Conservation (phyloP, 2,329 filamentous ascomycete genomes). For the Penicillium sp. region DNA sequence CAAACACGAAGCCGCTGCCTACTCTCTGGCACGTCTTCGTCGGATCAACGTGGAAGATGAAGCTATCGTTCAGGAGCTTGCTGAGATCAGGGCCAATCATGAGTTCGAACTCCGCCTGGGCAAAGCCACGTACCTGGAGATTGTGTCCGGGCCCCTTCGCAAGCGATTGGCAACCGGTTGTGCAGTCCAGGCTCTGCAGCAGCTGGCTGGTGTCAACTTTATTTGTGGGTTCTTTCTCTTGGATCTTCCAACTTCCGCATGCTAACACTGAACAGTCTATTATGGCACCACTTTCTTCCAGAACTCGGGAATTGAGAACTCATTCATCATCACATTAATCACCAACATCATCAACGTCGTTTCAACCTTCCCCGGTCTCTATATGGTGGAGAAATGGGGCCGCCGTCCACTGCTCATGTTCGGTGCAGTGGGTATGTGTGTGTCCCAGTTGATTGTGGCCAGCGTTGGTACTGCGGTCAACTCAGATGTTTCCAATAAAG, state of each 20-base stretch:
- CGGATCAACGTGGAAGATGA: conserved; percentile 61
- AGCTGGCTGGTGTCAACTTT: conserved; percentile 41
- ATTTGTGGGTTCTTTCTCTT: conserved; percentile 31
- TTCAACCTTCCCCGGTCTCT: conserved; percentile 46
- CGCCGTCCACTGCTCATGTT: conserved; percentile 45
- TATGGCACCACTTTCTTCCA: conserved; percentile 40
- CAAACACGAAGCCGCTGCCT: conserved; percentile 57
- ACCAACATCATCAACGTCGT: conserved; percentile 46
- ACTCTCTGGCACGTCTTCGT: conserved; percentile 60
- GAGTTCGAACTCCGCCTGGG: conserved; percentile 63
- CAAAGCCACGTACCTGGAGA: conserved; percentile 34
- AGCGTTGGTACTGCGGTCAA: conserved; percentile 41
- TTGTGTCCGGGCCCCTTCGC: conserved; percentile 31
- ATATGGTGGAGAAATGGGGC: conserved; percentile 46
- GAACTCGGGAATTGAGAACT: conserved; percentile 38
- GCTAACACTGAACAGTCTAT: conserved; percentile 28
- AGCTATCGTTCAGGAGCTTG: conserved; percentile 67
- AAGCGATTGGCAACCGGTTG: conserved; percentile 40
- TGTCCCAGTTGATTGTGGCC: conserved; percentile 47
- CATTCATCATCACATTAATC: conserved; percentile 46
- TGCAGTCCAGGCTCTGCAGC: conserved; percentile 37
- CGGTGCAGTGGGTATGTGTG: conserved; percentile 44
- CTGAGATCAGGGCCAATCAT: conserved; percentile 81
- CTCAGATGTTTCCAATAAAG: conserved; percentile 37
- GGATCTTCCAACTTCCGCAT: background rate